A percentile compares a stretch with the other conserved stretches of the same genome.
Evolutionary conservation across 2,329 filamentous ascomycete species (phyloP).

Genomic region (Ophiostoma tasmaniense): DNA sequence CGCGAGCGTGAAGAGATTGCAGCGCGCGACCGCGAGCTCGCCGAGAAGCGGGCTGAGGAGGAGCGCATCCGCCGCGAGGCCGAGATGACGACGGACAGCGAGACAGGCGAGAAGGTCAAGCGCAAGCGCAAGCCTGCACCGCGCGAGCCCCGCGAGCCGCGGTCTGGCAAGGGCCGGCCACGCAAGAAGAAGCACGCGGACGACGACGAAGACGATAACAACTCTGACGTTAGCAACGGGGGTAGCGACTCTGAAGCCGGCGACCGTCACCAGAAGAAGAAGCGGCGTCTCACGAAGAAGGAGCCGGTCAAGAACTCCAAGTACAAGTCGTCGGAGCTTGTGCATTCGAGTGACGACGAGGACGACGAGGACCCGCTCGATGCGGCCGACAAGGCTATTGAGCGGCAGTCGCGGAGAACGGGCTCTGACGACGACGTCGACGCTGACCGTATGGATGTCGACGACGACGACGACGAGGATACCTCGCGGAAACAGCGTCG

Average conservation of each 20-base stretch:
- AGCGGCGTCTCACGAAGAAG: slow-evolving; percentile 43
- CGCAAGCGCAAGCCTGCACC: slow-evolving; percentile 57
- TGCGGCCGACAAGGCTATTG: slow-evolving; percentile 31
- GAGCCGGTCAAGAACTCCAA: slow-evolving; percentile 47
- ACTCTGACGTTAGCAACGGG: slow-evolving; percentile 26
- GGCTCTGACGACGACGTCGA: slow-evolving; percentile 26
- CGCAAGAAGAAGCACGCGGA: slow-evolving; percentile 35
- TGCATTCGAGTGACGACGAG: slow-evolving; percentile 61
- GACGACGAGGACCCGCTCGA: slow-evolving; percentile 25
- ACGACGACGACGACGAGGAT: slow-evolving; percentile 26
- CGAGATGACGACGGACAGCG: slow-evolving; percentile 71
- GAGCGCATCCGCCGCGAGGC: slow-evolving; percentile 61
- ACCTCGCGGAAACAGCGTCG: slow-evolving; percentile 10
- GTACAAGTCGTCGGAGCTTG: slow-evolving; percentile 78
- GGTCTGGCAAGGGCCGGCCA: slow-evolving; percentile 26
- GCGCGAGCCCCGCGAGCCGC: slow-evolving; percentile 27
- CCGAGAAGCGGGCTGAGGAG: slow-evolving; percentile 62
- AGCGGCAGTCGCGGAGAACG: slow-evolving; percentile 22
- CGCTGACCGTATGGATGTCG: slow-evolving; percentile 41
- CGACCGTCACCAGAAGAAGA: slow-evolving; percentile 52
- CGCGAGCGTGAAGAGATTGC: slow-evolving; percentile 77
- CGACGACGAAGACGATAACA: slow-evolving; percentile 25
- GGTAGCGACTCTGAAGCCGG: slow-evolving; percentile 33
- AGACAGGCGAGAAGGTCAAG: slow-evolving; percentile 74
- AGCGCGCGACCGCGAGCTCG: slow-evolving; percentile 64